Percentiles rank a stretch among this genome's conserved stretches.
Evolutionary conservation across 495 filamentous ascomycete species (phyloP).

Genomic region (Polyplosphaeria fusca): DNA sequence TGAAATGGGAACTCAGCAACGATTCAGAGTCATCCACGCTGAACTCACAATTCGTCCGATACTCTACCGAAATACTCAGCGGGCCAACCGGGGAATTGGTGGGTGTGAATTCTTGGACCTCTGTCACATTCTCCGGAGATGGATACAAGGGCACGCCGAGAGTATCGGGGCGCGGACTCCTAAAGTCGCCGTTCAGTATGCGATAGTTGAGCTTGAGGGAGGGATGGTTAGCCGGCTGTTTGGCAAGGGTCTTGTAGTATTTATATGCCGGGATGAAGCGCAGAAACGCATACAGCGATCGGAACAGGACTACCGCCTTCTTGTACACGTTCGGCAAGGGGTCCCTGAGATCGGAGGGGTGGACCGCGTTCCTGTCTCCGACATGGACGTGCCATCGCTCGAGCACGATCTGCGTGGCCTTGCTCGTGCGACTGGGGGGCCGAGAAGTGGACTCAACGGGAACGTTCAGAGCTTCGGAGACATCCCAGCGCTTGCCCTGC

Average conservation of each 20-base stretch:
- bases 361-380: constrained; percentile 53
- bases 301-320: constrained; percentile 88
- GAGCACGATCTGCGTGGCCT: constrained; percentile 66
- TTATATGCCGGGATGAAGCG: constrained; percentile 86
- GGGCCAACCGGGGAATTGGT: constrained; percentile 82
- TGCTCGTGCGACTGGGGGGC: constrained; percentile 53
- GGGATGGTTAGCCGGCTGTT: constrained; percentile 62
- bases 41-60: constrained; percentile 86
- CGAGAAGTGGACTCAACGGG: constrained; percentile 47
- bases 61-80: constrained; percentile 74
- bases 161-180: constrained; percentile 52
- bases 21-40: constrained; percentile 87
- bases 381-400: constrained; percentile 89
- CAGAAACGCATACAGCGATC: constrained; percentile 81
- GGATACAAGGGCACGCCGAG: constrained; percentile 71
- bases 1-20: constrained; percentile 89
- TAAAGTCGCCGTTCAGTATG: constrained; percentile 59
- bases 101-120: constrained; percentile 71
- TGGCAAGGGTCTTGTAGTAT: constrained; percentile 54
- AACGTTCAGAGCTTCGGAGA: constrained; percentile 71
- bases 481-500: constrained; percentile 87
- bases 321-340: constrained; percentile 90
- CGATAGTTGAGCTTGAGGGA: constrained; percentile 77
- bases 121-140: constrained; percentile 62
- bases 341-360: constrained; percentile 61